Evolutionary conservation across 2,329 filamentous ascomycete genomes (phyloP).

Genomic region (Massarina eburnea): DNA sequence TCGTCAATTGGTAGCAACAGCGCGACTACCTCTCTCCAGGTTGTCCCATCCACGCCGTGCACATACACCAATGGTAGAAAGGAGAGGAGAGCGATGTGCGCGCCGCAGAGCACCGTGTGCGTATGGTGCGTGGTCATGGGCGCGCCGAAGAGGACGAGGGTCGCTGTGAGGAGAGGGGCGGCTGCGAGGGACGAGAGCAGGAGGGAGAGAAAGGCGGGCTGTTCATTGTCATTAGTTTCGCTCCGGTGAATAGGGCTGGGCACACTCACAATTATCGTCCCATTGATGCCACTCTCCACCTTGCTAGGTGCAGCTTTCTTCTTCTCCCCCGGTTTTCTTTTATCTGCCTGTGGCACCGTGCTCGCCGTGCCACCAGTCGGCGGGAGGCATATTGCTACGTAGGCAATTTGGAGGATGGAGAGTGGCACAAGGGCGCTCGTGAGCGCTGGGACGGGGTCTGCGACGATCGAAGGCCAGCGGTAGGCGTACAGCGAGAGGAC

Average conservation of each 20-base stretch:
- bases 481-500: slow-evolving; percentile 65
- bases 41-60: slow-evolving; percentile 71
- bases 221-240: neutral
- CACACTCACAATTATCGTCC: slow-evolving; percentile 46
- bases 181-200: slow-evolving; percentile 58
- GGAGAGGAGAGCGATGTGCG: slow-evolving; percentile 78
- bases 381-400: slow-evolving; percentile 62
- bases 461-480: slow-evolving; percentile 68
- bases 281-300: slow-evolving; percentile 25
- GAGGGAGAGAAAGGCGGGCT: slow-evolving; percentile 74
- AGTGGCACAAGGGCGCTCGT: slow-evolving; percentile 63
- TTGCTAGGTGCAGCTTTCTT: slow-evolving; percentile 28
- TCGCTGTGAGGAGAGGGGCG: slow-evolving; percentile 59
- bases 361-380: slow-evolving; percentile 46
- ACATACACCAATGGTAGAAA: slow-evolving; percentile 82
- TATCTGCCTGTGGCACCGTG: slow-evolving; percentile 36
- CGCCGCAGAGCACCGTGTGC: slow-evolving; percentile 78
- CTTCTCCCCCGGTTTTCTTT: slow-evolving; percentile 52
- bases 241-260: neutral
- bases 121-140: slow-evolving; percentile 78
- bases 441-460: slow-evolving; percentile 68
- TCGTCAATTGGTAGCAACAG: slow-evolving; percentile 77
- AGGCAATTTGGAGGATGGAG: slow-evolving; percentile 63
- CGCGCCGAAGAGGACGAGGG: slow-evolving; percentile 86
- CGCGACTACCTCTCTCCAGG: slow-evolving; percentile 71